phyloP scores from a whole-genome alignment of 2,329 filamentous ascomycete genomes.

The Xylaria sp. region DNA sequence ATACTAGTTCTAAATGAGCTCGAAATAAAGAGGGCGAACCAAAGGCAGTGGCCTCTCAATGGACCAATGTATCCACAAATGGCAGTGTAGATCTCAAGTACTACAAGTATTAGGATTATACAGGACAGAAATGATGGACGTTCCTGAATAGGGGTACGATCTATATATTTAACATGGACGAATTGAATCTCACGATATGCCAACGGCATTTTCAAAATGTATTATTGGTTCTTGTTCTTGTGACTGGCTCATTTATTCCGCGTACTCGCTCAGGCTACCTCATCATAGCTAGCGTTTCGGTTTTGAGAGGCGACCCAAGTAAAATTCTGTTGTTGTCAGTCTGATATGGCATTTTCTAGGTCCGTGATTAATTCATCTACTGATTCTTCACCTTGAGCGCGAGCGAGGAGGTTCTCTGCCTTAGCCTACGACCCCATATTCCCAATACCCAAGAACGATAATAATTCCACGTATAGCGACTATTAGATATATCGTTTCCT shows the following conservation, averaged over 20 bases:
- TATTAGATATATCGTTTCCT: no score
- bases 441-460: no score
- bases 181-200: slow-evolving; percentile 30
- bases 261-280: neutral
- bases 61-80: slow-evolving; percentile 13
- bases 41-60: neutral
- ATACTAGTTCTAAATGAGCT: slow-evolving; percentile 1
- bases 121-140: slow-evolving; percentile 21
- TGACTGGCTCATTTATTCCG: neutral
- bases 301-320: neutral
- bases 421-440: no score
- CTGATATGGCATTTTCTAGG: neutral
- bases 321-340: neutral
- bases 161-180: slow-evolving; percentile 33
- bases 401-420: no score
- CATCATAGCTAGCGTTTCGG: neutral
- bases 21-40: slow-evolving; percentile 4
- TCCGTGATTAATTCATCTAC: neutral
- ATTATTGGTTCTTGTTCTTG: slow-evolving; percentile 11
- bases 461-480: no score
- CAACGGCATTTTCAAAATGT: slow-evolving; percentile 11
- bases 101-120: slow-evolving; percentile 10
- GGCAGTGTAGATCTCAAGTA: slow-evolving; percentile 6
- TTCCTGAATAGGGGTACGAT: slow-evolving; percentile 31
- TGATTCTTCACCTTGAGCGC: no score